These are phyloP conservation scores for Fusarium circinatum DNA, from an alignment of 2,329 filamentous ascomycete species.

Conservation along the genomic window DNA sequence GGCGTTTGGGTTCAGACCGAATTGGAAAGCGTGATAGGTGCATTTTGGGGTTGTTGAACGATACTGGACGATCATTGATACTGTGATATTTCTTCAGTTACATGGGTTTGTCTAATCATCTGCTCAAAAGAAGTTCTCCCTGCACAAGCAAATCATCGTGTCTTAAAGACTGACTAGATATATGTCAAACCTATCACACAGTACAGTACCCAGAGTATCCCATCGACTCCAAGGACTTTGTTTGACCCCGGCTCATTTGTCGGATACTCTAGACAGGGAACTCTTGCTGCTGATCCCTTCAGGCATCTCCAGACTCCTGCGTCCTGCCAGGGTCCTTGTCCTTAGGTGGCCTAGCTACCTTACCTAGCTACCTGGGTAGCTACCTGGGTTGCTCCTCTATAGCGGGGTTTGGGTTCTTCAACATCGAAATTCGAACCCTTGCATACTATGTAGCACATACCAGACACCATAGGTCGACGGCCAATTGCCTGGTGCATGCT, in stretches of 20 bases:
- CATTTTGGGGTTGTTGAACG: background rate
- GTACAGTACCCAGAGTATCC: background rate
- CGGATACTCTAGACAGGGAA: slow-evolving; percentile 20
- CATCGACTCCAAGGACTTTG: background rate
- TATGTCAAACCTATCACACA: background rate
- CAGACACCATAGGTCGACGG: background rate
- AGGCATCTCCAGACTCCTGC: slow-evolving; percentile 10
- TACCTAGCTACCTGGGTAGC: no score
- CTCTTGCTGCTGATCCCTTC: slow-evolving; percentile 29
- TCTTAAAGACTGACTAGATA: background rate
- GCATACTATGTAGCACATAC: background rate
- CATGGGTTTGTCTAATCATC: background rate
- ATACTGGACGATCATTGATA: background rate
- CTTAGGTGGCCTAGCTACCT: background rate
- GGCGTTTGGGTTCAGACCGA: slow-evolving; percentile 23
- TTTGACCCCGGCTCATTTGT: slow-evolving; percentile 4
- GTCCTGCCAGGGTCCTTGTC: slow-evolving; percentile 12
- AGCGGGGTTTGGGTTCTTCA: slow-evolving; percentile 15
- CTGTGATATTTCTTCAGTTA: background rate
- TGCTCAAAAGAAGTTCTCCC: background rate
- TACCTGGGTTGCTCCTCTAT: background rate
- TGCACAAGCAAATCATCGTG: background rate
- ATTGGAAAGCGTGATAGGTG: slow-evolving; percentile 6
- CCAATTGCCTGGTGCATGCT: slow-evolving; percentile 27
- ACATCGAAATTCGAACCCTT: slow-evolving; percentile 1